phyloP scores from a whole-genome alignment of 169 alveolate species.

The Blepharisma undulans region DNA sequence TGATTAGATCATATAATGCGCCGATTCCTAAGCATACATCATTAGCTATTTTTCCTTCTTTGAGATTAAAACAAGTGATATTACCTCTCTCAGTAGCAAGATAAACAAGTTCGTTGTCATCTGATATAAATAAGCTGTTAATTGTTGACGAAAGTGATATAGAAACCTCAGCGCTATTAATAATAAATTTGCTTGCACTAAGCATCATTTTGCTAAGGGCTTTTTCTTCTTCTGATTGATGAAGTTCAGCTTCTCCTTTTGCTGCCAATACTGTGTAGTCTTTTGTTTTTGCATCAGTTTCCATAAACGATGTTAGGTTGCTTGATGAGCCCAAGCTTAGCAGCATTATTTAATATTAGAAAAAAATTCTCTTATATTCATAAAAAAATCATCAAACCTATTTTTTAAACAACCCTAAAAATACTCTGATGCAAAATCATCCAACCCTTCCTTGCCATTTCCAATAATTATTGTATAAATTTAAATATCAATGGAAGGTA shows the following conservation, averaged over 20 bases:
- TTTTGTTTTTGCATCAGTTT: not conserved
- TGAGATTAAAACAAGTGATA: not conserved
- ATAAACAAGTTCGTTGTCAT: not conserved
- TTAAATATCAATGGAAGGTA: constrained; percentile 9
- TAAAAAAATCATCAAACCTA: not conserved
- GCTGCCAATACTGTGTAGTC: not conserved
- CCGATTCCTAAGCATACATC: not conserved
- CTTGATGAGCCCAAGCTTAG: not conserved
- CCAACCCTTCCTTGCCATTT: not conserved
- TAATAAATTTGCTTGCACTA: not conserved
- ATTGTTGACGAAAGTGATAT: not conserved
- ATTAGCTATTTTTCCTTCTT: not conserved
- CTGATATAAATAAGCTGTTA: not conserved
- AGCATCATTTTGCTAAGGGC: not conserved
- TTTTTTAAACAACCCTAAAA: not conserved
- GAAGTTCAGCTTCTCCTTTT: not conserved
- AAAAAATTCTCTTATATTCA: not conserved
- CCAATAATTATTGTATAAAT: not conserved
- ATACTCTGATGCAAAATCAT: not conserved
- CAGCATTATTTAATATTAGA: not conserved
- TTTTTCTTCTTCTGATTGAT: not conserved
- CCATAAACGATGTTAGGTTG: not conserved
- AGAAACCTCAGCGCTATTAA: not conserved
- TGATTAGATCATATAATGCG: not conserved
- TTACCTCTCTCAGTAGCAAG: not conserved